Percentiles rank a stretch among this genome's conserved stretches.
phyloP scores from a whole-genome alignment of 2,329 filamentous ascomycete species.

The Fusarium agapanthi region DNA sequence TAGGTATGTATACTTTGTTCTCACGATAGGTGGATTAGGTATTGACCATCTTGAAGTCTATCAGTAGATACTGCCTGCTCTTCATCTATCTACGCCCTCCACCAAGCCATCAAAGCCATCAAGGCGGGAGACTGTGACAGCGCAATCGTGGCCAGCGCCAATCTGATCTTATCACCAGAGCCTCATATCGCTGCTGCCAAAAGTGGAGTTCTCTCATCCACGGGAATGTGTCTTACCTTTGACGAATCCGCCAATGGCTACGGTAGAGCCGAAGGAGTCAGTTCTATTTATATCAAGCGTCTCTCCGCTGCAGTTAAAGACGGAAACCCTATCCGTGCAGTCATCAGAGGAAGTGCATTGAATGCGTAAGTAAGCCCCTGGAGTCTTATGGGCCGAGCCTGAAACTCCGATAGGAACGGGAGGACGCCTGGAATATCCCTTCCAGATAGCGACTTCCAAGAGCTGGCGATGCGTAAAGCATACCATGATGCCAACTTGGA shows the following conservation, averaged over 20 bases:
- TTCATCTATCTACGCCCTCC: neutral
- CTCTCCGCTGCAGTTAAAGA: neutral
- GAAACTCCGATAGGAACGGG: neutral
- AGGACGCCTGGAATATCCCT: neutral
- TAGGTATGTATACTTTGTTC: neutral
- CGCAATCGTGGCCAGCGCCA: neutral
- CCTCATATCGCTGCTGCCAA: neutral
- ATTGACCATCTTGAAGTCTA: neutral
- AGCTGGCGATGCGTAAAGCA: neutral
- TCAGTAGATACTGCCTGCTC: neutral
- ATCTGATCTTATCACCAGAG: neutral
- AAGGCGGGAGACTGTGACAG: neutral
- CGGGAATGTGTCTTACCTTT: neutral
- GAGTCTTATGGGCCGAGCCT: accelerated
- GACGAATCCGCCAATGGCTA: neutral
- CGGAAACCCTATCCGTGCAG: neutral
- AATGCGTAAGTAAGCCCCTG: neutral
- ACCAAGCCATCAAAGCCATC: neutral
- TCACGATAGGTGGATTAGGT: accelerated
- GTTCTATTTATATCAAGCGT: neutral
- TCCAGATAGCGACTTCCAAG: neutral
- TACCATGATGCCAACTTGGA: neutral
- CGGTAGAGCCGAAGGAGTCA: neutral
- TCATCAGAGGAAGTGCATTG: neutral
- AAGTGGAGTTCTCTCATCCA: neutral